Percentiles rank a stretch among this genome's conserved stretches.
Evolutionary conservation across 225 moss, liverwort and hornwort species (phyloP).

Genomic region (Asterella californica): DNA sequence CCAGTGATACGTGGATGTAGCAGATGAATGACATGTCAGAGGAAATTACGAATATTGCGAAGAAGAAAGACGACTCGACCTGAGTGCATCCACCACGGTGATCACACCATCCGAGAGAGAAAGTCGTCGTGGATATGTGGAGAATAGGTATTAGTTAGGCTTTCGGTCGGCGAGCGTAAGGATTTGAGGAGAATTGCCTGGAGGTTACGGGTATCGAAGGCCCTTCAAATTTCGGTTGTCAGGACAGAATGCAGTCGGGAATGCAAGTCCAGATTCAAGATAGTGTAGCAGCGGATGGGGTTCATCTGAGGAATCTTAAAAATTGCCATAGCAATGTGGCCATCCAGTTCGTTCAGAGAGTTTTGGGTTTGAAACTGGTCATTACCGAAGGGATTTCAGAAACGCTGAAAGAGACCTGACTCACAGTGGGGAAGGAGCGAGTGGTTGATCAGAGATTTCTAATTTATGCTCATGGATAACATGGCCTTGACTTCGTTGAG

Average conservation of each 20-base stretch:
- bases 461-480: not conserved
- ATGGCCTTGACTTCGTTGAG: not conserved
- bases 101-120: too few relatives aligned
- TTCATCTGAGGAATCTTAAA: not conserved
- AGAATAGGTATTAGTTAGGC: too few relatives aligned
- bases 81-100: too few relatives aligned
- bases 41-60: too few relatives aligned
- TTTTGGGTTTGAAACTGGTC: not conserved
- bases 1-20: too few relatives aligned
- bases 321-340: not conserved
- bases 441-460: not conserved
- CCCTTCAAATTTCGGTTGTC: not conserved
- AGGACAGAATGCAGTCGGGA: not conserved
- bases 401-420: not conserved
- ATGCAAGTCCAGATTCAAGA: not conserved
- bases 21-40: too few relatives aligned
- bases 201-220: too few relatives aligned
- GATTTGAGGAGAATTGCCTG: too few relatives aligned
- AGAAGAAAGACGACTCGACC: too few relatives aligned
- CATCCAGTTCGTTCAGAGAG: not conserved
- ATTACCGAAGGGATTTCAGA: not conserved
- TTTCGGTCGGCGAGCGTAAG: too few relatives aligned
- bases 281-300: not conserved
- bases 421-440: not conserved
- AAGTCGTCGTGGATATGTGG: too few relatives aligned